A percentile compares a stretch with the other conserved stretches of the same genome.
Conservation (phyloP, 495 filamentous ascomycete genomes). For the Annulohypoxylon maeteangense region DNA sequence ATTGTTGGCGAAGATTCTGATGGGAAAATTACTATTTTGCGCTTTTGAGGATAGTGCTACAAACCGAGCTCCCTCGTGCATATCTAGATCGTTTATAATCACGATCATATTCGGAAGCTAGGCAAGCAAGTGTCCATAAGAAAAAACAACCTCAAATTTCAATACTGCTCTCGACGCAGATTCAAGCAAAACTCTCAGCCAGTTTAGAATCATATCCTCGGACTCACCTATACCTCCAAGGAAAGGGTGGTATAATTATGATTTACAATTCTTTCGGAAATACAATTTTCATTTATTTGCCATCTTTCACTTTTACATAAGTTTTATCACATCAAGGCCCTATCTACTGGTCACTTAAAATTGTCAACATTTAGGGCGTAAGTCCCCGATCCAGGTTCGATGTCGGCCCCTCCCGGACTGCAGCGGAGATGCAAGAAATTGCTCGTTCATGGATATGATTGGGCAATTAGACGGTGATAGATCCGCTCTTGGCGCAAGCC, state of each 20-base stretch:
- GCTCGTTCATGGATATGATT: slow-evolving; percentile 8
- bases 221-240: too few relatives aligned
- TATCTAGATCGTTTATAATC: neutral
- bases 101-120: neutral
- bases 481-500: slow-evolving; percentile 25
- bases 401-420: slow-evolving; percentile 29
- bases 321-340: neutral
- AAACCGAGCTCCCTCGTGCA: neutral
- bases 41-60: slow-evolving; percentile 55
- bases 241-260: too few relatives aligned
- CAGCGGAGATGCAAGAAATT: slow-evolving; percentile 39
- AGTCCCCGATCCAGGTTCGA: slow-evolving; percentile 3
- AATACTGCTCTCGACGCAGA: neutral
- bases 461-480: slow-evolving; percentile 31
- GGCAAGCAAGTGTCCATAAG: neutral
- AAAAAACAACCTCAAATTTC: neutral
- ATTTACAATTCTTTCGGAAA: neutral
- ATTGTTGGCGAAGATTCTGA: slow-evolving; percentile 67
- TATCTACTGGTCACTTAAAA: neutral
- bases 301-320: neutral
- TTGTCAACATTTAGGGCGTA: neutral
- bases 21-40: slow-evolving; percentile 64
- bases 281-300: neutral
- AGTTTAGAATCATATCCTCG: neutral
- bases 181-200: neutral